Base-by-base conservation (phyloP, 768 basidiomycete species). In the Mycena vulgaris region DNA sequence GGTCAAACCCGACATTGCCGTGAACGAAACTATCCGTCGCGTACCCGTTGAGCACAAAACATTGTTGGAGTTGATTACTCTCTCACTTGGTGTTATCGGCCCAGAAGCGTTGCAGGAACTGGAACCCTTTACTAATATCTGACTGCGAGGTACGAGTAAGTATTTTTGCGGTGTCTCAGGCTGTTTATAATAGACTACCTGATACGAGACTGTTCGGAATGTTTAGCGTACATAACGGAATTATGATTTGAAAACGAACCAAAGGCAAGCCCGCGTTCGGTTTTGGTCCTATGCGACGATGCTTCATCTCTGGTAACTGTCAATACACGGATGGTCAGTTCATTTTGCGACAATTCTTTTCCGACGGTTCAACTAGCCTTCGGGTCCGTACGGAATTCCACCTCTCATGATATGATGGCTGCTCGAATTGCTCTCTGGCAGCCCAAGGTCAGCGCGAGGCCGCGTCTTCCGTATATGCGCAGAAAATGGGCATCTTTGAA, bases 321-420 rank as follows among this genome's bases (percentile, higher is more conserved):
- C n/a, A n/a, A n/a, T n/a, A n/a, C n/a, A n/a, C n/a, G n/a, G n/a
- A n/a, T n/a, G n/a, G n/a, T n/a, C n/a, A n/a, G n/a, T n/a, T n/a
- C n/a, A n/a, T n/a, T n/a, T n/a, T n/a, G n/a, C n/a, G n/a, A n/a
- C n/a, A n/a, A n/a, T n/a, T n/a, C n/a, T 23, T 1, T 57, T 53
- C 6, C 23, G 16, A 40, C 23, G n/a, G 11, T 9, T n/a, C 2
- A 28, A 59, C 42, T 14, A 7, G 70, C 74, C 72, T 63, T 74
- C 72, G 1, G 69, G 69, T 2, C 83, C 83, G 57, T 82, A 83
- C 7, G 82, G 82, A 70, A 80, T 81, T 25, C 80, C 80, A 11
- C 75, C 70, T 23, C 81, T 78, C 7, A 82, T 72, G 35, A 83
- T 78, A 57, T 75, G 74, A 48, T 73, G 74, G 9, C 1, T n/a